Base-by-base conservation (phyloP, 177 flowering plant species). In the Vitis hybrid region DNA sequence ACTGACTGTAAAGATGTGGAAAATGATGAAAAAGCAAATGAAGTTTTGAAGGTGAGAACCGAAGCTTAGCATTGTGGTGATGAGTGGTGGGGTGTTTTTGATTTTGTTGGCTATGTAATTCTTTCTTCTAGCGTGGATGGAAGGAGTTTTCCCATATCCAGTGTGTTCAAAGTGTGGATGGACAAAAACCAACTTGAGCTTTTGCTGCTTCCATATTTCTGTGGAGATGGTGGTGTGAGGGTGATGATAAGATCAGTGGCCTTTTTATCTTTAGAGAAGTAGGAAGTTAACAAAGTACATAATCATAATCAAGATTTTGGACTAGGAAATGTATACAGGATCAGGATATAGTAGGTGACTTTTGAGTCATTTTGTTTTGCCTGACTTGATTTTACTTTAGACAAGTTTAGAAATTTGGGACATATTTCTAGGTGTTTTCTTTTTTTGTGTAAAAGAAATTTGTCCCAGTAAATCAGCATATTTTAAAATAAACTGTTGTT, bases 21-120 rank as follows among this genome's bases (percentile, higher is more conserved):
- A 15, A 51, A 52, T 19, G 19, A 27, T 17, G 11, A 65, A 59
- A 17, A 21, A 6, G 15, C 15, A 60, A 67, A 56, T 9, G 70
- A 35, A 67, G 70, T 12, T 35, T 56, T 50, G 35, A 21, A 1
- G 24, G 24, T 21, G 24, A 21, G 24, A 21, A 21, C 24, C 24
- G 24, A 21, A 21, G 24, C 24, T 19, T 19, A 58, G 56, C 64
- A 21, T 46, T 58, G 56, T 6, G 63, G 60, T 21, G 56, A 19
- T 58, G 30, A 46, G 32, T 52, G 55, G 19, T 21, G 58, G 14
- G 10, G 50, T 27, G 40, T 18, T 61, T 50, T 60, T 52, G 14
- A 46, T 55, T 19, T 63, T 21, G 27, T 62, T 5, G 56, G 52
- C 7, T 30, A 46, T 66, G 69, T 55, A 27, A 35, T 66, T 66